phyloP scores from a whole-genome alignment of 192 early-diverging fungal species.

The Umbelopsis vinacea region DNA sequence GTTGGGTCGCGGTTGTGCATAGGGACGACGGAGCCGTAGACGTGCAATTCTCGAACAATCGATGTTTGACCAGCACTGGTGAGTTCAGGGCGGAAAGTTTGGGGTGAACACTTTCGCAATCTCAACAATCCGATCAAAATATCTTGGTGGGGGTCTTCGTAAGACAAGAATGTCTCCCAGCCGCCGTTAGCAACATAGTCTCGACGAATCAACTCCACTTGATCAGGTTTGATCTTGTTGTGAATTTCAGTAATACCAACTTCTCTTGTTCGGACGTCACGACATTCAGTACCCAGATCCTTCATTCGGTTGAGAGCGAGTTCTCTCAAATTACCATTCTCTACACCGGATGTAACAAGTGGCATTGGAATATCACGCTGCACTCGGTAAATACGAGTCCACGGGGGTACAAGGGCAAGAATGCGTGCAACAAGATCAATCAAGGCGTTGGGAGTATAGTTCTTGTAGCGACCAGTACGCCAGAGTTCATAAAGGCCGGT shows the following conservation, averaged over 20 bases:
- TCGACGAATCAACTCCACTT: conserved; percentile 94
- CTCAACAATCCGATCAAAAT: conserved; percentile 95
- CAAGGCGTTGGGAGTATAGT: conserved; percentile 95
- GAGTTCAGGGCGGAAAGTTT: conserved; percentile 91
- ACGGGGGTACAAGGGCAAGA: conserved; percentile 95
- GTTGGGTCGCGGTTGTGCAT: conserved; percentile 96
- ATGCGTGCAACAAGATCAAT: conserved; percentile 96
- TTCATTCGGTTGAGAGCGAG: conserved; percentile 94
- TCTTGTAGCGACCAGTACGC: conserved; percentile 97
- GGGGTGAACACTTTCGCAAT: conserved; percentile 89
- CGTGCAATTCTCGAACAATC: conserved; percentile 97
- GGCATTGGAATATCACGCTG: conserved; percentile 99
- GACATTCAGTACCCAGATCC: conserved; percentile 94
- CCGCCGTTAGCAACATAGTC: conserved; percentile 98
- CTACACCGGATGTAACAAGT: conserved; percentile 96
- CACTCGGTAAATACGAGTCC: conserved; percentile 98
- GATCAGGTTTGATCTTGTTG: conserved; percentile 90
- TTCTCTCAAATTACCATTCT: conserved; percentile 97
- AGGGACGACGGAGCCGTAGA: conserved; percentile 96
- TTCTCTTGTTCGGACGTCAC: conserved; percentile 97
- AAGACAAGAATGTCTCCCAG: conserved; percentile 99
- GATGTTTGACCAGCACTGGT: conserved; percentile 77
- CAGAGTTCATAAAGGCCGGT: conserved; percentile 99
- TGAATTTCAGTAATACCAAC: conserved; percentile 99
- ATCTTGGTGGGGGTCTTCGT: conserved; percentile 96